Evolutionary conservation across 495 filamentous ascomycete genomes (phyloP).

Genomic region (Achaetomiella virescens): DNA sequence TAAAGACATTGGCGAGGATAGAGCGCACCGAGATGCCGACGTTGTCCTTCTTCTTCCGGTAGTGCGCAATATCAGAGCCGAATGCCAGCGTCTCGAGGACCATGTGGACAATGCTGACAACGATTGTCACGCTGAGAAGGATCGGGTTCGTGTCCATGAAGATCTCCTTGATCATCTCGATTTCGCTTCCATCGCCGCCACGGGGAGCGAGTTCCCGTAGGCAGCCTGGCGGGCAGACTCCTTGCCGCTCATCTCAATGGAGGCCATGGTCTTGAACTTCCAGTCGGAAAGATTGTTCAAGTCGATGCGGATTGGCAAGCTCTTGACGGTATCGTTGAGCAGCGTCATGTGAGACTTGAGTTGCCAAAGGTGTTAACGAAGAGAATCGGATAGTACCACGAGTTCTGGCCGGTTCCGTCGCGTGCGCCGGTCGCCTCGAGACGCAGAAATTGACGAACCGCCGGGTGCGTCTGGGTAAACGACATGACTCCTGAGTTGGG

Average conservation of each 20-base stretch:
- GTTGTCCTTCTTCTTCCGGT: conserved; percentile 98
- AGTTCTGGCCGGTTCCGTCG: conserved; percentile 77
- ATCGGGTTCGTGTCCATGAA: conserved; percentile 91
- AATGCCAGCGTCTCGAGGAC: conserved; percentile 94
- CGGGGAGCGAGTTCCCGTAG: conserved; percentile 58
- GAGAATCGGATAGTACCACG: conserved; percentile 91
- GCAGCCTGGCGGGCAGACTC: conserved; percentile 65
- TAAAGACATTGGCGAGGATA: conserved; percentile 95
- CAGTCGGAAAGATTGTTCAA: conserved; percentile 78
- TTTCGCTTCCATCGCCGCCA: conserved; percentile 56
- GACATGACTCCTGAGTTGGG: conserved; percentile 66
- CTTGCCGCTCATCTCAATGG: conserved; percentile 81
- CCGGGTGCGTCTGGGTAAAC: conserved; percentile 64
- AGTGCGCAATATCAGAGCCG: conserved; percentile 95
- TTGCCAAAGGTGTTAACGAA: conserved; percentile 98
- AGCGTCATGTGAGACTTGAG: conserved; percentile 83
- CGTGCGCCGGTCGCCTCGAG: conserved; percentile 68
- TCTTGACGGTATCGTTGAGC: conserved; percentile 84
- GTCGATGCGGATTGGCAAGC: conserved; percentile 75
- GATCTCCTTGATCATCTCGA: conserved; percentile 93
- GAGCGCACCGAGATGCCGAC: conserved; percentile 93
- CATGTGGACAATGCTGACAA: conserved; percentile 87
- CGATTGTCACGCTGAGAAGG: conserved; percentile 73
- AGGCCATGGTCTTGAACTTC: conserved; percentile 82
- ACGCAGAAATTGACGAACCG: conserved; percentile 66